Base-by-base conservation (phyloP, 202 grass and related monocot genomes). In the Setaria italica region DNA sequence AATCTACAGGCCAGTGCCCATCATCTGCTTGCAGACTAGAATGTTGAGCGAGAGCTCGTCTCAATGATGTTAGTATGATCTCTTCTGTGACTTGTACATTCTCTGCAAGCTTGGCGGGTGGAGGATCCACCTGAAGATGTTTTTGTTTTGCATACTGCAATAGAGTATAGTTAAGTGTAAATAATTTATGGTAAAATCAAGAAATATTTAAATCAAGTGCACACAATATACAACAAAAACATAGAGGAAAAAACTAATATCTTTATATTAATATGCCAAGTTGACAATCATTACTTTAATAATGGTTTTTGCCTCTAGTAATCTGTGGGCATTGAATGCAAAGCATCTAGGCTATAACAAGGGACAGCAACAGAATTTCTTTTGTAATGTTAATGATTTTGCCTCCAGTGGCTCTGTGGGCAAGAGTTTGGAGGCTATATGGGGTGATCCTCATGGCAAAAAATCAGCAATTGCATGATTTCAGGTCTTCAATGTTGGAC, bases 141-240 rank as follows among this genome's bases (percentile, higher is more conserved):
- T 62, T 83, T 63, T 71, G 20, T 34, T 83, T 88, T 54, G 80
- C 86, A 82, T 45, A 82, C 85, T 87, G 63, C 72, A 76, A 59
- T 30, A 39, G 2, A 39, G 33, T 39, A 47, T 3, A 59, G 14
- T 29, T 11, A 7, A 62, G 7, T 46, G 15, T 47, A 3, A 15
- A 8, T 3, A 46, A 41, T 62, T 29, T 42, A 21, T 1, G 19
- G 16, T 17, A 57, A 3, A 76, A 13, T 14, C 19, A 63, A 34
- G 0, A 63, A 63, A 62, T 58, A 58, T 30, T 55, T 63, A 63
- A 63, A 63, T 33, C 29, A 63, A 33, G 12, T 14, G 12, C 60
- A 63, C 30, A 6, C 29, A 63, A 63, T 63, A 14, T 63, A 63
- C 29, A 32, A 32, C 60, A 15, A 33, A 63, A 63, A 63, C 29